Evolutionary conservation across 257 asterid species (phyloP), one percentile per base, ranked within the genome.

Genomic region (Echites panduratus): DNA sequence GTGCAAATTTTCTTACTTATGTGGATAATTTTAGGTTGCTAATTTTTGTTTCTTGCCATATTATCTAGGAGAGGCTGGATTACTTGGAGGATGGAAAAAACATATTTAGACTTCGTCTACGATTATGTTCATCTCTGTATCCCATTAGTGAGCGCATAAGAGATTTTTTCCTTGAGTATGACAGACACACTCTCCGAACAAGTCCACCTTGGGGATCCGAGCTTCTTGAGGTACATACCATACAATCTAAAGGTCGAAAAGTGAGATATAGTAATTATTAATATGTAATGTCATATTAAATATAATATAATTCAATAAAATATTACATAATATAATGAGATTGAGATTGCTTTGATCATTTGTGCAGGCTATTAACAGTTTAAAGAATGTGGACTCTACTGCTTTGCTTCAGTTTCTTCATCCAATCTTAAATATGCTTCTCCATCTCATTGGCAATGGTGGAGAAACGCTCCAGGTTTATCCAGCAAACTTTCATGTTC

Each of bases 151-250:
- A 95, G 86, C 90, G 99, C 54, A 95, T 95, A 76, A 86, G 99
- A 83, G 99, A 95, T 83, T 92, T 95, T 84, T 95, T 95, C 84
- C 97, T 91, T 22, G 99, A 95, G 85, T 95, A 95, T 56, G 98
- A 95, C 76, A 82, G 99, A 76, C 99, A 95, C 80, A 87, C 89
- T 81, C 98, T 95, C 72, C 95, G 98, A 79, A 95, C 99, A 71
- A 95, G 99, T 70, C 98, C 99, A 78, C 99, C 99, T 70, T 92
- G 99, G 99, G 99, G 99, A 73, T 95, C 99, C 77, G 99, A 95
- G 86, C 99, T 92, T 80, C 99, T 95, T 70, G 99, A 95, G 99
- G 99, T 92, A 78, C 73, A 54, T 52, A 78, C 38, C 38, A 32
- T 3, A 32, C 38, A 32, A 32, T 32, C 38, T 32, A 47, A 43